phyloP scores from a whole-genome alignment of 2,329 filamentous ascomycete species.

The Incumbomyces lentus region DNA sequence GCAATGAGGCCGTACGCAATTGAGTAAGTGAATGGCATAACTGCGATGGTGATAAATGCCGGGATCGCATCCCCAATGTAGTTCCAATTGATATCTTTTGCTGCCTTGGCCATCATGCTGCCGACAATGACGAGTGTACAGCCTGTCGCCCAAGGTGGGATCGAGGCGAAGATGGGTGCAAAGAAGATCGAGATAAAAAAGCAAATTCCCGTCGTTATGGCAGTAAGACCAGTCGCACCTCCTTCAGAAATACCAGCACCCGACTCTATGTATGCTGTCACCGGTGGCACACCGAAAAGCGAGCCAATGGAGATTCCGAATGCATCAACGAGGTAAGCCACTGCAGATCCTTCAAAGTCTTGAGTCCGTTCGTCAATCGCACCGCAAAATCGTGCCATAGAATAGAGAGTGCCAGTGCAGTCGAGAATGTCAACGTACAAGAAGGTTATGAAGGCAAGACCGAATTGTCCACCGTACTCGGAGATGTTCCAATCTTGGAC shows the following conservation, averaged over 20 bases:
- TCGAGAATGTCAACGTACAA: constrained; percentile 86
- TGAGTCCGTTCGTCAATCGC: constrained; percentile 72
- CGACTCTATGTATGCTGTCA: constrained; percentile 82
- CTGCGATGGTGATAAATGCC: constrained; percentile 69
- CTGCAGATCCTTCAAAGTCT: constrained; percentile 75
- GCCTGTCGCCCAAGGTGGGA: constrained; percentile 80
- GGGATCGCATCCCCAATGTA: constrained; percentile 77
- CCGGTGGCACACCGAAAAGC: constrained; percentile 65
- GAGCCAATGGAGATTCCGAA: constrained; percentile 69
- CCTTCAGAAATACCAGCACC: constrained; percentile 83
- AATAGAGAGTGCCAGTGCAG: constrained; percentile 75
- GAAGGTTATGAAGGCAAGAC: constrained; percentile 76
- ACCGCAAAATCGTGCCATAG: constrained; percentile 76
- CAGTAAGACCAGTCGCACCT: constrained; percentile 73
- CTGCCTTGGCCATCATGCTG: constrained; percentile 61
- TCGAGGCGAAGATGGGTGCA: constrained; percentile 79
- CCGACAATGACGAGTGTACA: constrained; percentile 81
- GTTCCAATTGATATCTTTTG: constrained; percentile 77
- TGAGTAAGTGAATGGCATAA: constrained; percentile 86
- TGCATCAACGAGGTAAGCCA: constrained; percentile 77
- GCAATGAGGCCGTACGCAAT: constrained; percentile 80
- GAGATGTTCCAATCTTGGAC: constrained; percentile 66
- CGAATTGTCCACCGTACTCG: constrained; percentile 63
- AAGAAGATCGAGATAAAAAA: constrained; percentile 87
- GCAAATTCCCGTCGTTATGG: constrained; percentile 66